A percentile compares a stretch with the other conserved stretches of the same genome.
These are phyloP conservation scores for Citrus hindsii DNA, from an alignment of 345 rosid species.

Conservation along the genomic window DNA sequence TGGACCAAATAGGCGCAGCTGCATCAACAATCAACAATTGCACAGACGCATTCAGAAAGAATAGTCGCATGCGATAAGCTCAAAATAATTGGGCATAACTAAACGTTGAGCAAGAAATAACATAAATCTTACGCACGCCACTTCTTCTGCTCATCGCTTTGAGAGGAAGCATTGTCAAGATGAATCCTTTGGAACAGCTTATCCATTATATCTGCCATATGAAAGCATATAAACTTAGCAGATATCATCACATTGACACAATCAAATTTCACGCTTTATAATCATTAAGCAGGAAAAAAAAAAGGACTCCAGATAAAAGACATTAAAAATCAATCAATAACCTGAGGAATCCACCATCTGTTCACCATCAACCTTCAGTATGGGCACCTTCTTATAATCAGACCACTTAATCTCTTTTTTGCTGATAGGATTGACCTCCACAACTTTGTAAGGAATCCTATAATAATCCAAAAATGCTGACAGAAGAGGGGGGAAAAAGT, in stretches of 20 bases:
- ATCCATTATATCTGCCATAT: conserved; percentile 66
- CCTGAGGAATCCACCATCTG: conserved; percentile 95
- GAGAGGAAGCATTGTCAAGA: conserved; percentile 33
- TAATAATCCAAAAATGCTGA: conserved; percentile 89
- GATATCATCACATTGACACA: background rate
- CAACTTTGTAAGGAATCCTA: conserved; percentile 79
- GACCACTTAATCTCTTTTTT: conserved; percentile 98
- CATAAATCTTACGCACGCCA: conserved; percentile 62
- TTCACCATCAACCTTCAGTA: conserved; percentile 72
- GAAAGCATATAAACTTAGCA: background rate
- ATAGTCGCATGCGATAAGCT: background rate
- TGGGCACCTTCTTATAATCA: conserved; percentile 91
- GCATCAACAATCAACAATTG: background rate
- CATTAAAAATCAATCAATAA: conserved; percentile 16
- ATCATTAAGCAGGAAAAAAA: background rate
- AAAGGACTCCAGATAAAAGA: background rate
- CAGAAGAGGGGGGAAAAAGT: background rate
- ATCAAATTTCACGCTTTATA: background rate
- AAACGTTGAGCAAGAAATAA: background rate
- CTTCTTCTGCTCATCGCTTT: conserved; percentile 66
- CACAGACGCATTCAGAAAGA: background rate
- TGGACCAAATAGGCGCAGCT: background rate
- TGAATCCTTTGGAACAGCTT: conserved; percentile 58
- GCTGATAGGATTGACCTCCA: conserved; percentile 86
- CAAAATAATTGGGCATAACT: background rate